These are phyloP conservation scores for Trametes cingulata DNA, from an alignment of 768 basidiomycete species.

Conservation along the genomic window DNA sequence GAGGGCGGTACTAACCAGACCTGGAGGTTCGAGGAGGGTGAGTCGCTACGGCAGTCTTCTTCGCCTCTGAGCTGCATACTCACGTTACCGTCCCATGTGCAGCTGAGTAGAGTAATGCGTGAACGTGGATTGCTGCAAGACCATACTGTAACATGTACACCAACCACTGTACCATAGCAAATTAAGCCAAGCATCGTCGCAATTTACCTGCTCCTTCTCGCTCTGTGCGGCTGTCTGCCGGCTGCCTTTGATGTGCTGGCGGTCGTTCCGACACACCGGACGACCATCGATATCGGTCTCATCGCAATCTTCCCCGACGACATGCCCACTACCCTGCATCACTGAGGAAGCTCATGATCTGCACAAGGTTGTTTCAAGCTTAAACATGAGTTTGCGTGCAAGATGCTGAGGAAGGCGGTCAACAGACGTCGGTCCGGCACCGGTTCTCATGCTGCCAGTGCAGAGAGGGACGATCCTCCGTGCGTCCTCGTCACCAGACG, in stretches of 20 bases:
- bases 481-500: not conserved
- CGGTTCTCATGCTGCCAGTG: not conserved
- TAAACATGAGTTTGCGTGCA: not conserved
- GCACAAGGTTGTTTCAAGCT: not conserved
- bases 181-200: not conserved
- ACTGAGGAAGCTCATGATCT: not conserved
- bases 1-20: conserved; percentile 49
- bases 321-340: not conserved
- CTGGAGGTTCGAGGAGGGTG: conserved; percentile 44
- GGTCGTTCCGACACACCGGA: not conserved
- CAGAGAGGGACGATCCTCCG: not conserved
- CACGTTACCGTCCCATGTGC: not conserved
- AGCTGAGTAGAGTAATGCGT: not conserved
- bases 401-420: not conserved
- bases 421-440: not conserved
- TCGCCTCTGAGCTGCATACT: not conserved
- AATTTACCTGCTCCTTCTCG: not conserved
- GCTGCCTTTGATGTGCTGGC: not conserved
- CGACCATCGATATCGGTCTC: not conserved
- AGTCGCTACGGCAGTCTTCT: not conserved
- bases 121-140: not conserved
- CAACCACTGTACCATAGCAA: conserved; percentile 1
- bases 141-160: not conserved
- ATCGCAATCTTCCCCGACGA: not conserved
- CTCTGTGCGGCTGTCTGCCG: too few species aligned